Base-by-base conservation (phyloP, 495 filamentous ascomycete species). In the Neurospora africana region DNA sequence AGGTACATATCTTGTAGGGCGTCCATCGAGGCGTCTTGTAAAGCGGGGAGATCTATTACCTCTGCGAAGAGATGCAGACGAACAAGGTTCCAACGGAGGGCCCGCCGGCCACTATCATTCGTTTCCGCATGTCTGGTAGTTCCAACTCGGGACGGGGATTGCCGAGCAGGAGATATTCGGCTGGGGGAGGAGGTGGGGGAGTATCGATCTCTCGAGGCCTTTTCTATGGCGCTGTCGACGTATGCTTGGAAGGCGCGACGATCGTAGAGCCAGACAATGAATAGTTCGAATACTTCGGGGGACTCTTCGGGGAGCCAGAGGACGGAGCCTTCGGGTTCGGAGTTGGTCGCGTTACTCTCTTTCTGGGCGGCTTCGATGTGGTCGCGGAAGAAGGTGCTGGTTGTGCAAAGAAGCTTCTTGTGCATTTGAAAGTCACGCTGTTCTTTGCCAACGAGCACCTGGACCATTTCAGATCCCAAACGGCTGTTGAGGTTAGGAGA, bases 1-100 rank as follows among this genome's bases (percentile, higher is more conserved):
- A 86, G 80, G 68, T 84, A 85, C 30, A 85, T 75, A 71, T 86
- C 84, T 69, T 86, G 84, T 8, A 86, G 76, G 21, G 82, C 82
- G 70, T 86, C 83, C 80, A 85, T 83, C 41, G 84, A 81, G 17
- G 77, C 75, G 73, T 86, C 83, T 69, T 86, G 84, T 35, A 85
- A 75, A 1, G 75, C 76, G 19, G 81, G 77, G 0, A 85, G 74
- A 38, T 78, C 77, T 74, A 82, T 79, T 30, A 82, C 71, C 6
- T 82, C 81, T 36, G 84, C 84, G 74, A 86, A 86, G 68, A 86
- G 72, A 69, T 86, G 84, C 36, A 85, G 76, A 9, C 77, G 80
- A 37, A 84, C 82, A 13, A 86, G 78, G 41, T 81, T 79, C 79
- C 79, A 82, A 44, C 81, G 79, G 27, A 84, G 79, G 39, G 78